These are phyloP conservation scores for Botrytis squamosa DNA, from an alignment of 2,329 filamentous ascomycete genomes.

Conservation along the genomic window DNA sequence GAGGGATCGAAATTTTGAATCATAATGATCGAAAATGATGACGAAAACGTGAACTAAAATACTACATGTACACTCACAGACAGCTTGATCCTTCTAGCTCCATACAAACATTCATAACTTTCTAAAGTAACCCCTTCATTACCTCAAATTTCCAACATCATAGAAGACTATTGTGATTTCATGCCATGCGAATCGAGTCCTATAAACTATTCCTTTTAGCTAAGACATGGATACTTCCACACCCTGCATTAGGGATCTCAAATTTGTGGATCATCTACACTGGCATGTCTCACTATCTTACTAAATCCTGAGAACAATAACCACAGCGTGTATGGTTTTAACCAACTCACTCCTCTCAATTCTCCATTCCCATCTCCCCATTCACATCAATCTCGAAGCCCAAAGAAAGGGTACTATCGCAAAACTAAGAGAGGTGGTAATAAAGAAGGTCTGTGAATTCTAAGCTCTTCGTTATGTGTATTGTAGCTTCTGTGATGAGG, in stretches of 20 bases:
- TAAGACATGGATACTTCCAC: background rate
- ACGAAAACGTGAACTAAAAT: background rate
- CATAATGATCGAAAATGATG: background rate
- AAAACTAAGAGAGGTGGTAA: background rate
- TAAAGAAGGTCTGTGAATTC: background rate
- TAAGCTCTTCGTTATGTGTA: background rate
- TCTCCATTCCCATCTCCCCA: background rate
- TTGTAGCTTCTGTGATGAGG: background rate
- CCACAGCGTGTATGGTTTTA: background rate
- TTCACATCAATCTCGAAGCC: background rate
- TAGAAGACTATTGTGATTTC: background rate
- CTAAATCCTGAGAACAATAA: background rate
- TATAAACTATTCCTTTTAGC: background rate
- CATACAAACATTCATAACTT: background rate
- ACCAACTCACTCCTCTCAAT: background rate
- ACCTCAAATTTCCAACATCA: background rate
- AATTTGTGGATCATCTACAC: background rate
- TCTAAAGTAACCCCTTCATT: background rate
- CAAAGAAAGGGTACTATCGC: background rate
- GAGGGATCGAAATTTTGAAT: background rate
- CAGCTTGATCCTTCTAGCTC: background rate
- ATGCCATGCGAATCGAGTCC: background rate
- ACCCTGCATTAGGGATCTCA: background rate
- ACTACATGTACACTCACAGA: no score
- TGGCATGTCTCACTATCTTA: fast-evolving